Evolutionary conservation across 2,329 filamentous ascomycete species (phyloP).

Genomic region (Xylariaceae sp.): DNA sequence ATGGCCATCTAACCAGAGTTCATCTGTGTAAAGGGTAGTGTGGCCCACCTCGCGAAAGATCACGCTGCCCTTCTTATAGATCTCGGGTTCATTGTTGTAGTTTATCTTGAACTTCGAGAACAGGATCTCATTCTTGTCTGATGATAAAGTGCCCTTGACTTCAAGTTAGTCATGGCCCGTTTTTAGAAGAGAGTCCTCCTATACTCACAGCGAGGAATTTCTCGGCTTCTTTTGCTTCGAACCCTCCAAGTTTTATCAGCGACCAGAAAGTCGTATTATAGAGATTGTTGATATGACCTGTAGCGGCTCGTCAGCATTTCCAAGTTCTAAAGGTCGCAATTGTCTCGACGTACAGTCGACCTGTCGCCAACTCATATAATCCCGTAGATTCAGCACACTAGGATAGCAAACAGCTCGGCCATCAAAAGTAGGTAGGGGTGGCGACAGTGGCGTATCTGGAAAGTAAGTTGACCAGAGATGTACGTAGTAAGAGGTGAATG

Average conservation of each 20-base stretch:
- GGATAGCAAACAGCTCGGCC: slow-evolving; percentile 89
- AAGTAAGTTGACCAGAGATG: slow-evolving; percentile 75
- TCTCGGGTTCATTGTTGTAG: slow-evolving; percentile 93
- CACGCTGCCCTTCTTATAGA: slow-evolving; percentile 90
- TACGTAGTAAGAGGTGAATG: slow-evolving; percentile 88
- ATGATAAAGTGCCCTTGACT: slow-evolving; percentile 67
- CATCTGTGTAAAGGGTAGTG: not conserved
- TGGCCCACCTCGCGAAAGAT: slow-evolving; percentile 69
- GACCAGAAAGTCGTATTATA: slow-evolving; percentile 98
- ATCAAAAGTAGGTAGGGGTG: slow-evolving; percentile 84
- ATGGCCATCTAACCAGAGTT: not conserved
- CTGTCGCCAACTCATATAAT: slow-evolving; percentile 97
- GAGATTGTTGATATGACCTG: slow-evolving; percentile 94
- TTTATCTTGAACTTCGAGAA: slow-evolving; percentile 88
- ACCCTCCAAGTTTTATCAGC: slow-evolving; percentile 70
- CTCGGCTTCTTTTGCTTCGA: slow-evolving; percentile 75
- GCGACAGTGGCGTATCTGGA: slow-evolving; percentile 60
- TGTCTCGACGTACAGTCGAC: slow-evolving; percentile 67
- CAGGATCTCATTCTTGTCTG: slow-evolving; percentile 93
- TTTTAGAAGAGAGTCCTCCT: not conserved
- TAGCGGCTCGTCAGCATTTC: slow-evolving; percentile 20
- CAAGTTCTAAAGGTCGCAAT: not conserved
- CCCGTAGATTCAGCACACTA: slow-evolving; percentile 70
- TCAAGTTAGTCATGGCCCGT: slow-evolving; percentile 17
- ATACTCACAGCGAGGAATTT: slow-evolving; percentile 63